Conservation (phyloP, 495 filamentous ascomycete species). For the Thermochaetoides thermophila region DNA sequence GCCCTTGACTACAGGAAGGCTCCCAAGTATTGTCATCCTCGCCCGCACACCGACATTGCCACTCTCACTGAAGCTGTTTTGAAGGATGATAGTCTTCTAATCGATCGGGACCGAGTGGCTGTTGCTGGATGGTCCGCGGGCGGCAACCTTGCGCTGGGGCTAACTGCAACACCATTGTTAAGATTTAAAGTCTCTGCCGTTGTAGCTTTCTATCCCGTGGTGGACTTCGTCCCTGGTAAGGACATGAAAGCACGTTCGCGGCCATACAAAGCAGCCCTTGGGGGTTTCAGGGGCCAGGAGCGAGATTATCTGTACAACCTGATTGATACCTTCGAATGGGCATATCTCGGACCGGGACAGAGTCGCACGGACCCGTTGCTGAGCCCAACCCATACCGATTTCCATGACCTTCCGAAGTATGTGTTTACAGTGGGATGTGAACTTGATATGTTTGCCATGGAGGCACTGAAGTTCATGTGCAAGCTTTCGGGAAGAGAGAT, state of each 20-base stretch:
- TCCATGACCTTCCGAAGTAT: slow-evolving; percentile 16
- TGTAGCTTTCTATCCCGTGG: slow-evolving; percentile 20
- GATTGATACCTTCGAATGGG: slow-evolving; percentile 18
- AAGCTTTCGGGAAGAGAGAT: slow-evolving; percentile 15
- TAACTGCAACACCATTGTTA: slow-evolving; percentile 16
- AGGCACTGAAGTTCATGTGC: slow-evolving; percentile 22
- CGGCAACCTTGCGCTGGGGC: slow-evolving; percentile 20
- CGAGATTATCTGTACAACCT: slow-evolving; percentile 14
- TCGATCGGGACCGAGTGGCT: slow-evolving; percentile 21
- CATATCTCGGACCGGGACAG: slow-evolving; percentile 14
- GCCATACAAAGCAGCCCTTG: slow-evolving; percentile 19
- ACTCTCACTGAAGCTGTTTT: slow-evolving; percentile 15
- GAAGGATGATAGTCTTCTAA: slow-evolving; percentile 16
- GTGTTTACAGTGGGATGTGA: slow-evolving; percentile 38
- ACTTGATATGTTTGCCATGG: slow-evolving; percentile 29
- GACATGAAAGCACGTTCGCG: slow-evolving; percentile 11
- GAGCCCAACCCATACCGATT: slow-evolving; percentile 15
- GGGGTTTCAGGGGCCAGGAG: slow-evolving; percentile 13
- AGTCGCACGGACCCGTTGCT: slow-evolving; percentile 16
- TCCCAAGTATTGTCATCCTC: slow-evolving; percentile 19
- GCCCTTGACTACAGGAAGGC: slow-evolving; percentile 26
- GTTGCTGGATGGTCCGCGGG: slow-evolving; percentile 24
- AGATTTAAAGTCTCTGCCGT: slow-evolving; percentile 15
- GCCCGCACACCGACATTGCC: slow-evolving; percentile 18
- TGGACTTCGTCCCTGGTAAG: slow-evolving; percentile 12